A percentile compares a stretch with the other conserved stretches of the same genome.
Conservation (phyloP, 192 early-diverging fungal species). For the Oehlia diaphana region DNA sequence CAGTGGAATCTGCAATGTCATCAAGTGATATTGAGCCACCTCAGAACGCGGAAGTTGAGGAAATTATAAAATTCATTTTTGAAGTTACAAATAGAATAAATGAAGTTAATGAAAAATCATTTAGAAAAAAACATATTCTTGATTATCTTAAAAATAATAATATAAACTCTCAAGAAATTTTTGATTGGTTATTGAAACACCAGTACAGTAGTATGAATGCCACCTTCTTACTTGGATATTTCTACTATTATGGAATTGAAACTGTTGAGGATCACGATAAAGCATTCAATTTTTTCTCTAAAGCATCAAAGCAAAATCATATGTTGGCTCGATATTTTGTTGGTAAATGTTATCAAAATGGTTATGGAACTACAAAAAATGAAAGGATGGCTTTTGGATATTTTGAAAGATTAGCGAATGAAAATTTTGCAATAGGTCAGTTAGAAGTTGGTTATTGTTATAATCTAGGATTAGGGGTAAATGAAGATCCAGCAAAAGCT, state of each 20-base stretch:
- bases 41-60: too few species aligned
- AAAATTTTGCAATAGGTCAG: constrained; percentile 69
- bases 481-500: too few species aligned
- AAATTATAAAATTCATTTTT: too few species aligned
- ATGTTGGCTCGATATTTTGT: not conserved
- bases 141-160: too few species aligned
- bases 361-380: not conserved
- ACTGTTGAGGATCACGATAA: not conserved
- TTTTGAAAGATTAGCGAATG: constrained; percentile 48
- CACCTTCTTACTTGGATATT: not conserved
- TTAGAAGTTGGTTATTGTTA: constrained; percentile 80
- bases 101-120: too few species aligned
- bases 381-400: not conserved
- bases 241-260: not conserved
- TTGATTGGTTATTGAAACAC: too few species aligned
- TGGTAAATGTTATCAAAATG: not conserved
- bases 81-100: too few species aligned
- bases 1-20: too few species aligned
- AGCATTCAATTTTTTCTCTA: not conserved
- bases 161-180: too few species aligned
- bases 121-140: too few species aligned
- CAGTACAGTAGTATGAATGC: not conserved
- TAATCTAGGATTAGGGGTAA: constrained; percentile 33
- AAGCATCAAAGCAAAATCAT: not conserved
- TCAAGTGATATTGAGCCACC: too few species aligned